Evolutionary conservation across 176 grass and related monocot genomes (phyloP).

Genomic region (Zoysia pacifica): DNA sequence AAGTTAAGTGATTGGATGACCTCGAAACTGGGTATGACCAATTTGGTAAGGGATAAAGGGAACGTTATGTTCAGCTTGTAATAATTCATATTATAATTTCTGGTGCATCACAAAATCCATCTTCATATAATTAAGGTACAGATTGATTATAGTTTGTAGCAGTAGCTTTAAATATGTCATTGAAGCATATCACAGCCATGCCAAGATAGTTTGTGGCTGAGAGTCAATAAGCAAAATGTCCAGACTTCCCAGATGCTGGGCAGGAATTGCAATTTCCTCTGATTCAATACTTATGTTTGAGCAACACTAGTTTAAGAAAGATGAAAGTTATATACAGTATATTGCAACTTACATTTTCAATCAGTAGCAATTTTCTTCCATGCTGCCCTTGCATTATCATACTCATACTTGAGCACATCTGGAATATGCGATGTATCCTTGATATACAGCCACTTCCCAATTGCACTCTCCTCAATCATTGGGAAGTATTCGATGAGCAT

Average conservation of each 20-base stretch:
- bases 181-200: neutral
- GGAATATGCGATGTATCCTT: constrained; percentile 96
- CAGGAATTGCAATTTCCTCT: neutral
- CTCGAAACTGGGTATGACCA: neutral
- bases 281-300: neutral
- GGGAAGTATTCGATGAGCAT: constrained; percentile 82
- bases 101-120: neutral
- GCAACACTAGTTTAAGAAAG: constrained; percentile 14
- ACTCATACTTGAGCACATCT: constrained; percentile 92
- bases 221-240: constrained; percentile 15
- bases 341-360: constrained; percentile 57
- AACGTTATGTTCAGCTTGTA: neutral
- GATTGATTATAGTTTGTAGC: too few species aligned
- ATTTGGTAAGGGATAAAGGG: neutral
- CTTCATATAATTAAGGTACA: neutral
- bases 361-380: constrained; percentile 88
- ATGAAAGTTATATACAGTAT: constrained; percentile 2
- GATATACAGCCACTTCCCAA: constrained; percentile 79
- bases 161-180: neutral
- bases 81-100: constrained; percentile 1
- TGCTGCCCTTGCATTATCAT: constrained; percentile 93
- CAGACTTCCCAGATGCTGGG: neutral
- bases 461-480: constrained; percentile 79
- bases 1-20: constrained; percentile 11
- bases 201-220: constrained; percentile 18